Evolutionary conservation across 331 rosid genomes (phyloP).

Genomic region (Spiraea crenata): DNA sequence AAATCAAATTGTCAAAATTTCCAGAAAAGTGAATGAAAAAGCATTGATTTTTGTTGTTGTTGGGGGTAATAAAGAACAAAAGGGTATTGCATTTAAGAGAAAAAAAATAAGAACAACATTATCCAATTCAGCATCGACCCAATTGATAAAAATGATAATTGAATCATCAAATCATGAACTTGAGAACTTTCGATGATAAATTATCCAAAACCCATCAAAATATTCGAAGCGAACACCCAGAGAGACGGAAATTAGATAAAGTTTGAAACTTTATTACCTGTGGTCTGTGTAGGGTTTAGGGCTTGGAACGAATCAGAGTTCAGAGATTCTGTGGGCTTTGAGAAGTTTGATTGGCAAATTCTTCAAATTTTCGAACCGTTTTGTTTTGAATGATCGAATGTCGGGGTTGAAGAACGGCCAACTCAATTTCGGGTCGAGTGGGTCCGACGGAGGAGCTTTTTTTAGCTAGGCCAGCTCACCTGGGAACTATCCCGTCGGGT

Average conservation of each 20-base stretch:
- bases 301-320: not conserved
- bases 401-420: not conserved
- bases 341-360: not conserved
- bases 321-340: not conserved
- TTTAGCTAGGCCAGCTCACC: slow-evolving; percentile 1
- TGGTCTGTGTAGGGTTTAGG: not conserved
- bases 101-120: not conserved
- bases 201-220: not conserved
- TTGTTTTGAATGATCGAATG: slow-evolving; percentile 1
- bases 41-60: not conserved
- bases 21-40: not conserved
- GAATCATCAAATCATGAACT: not conserved
- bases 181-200: not conserved
- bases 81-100: not conserved
- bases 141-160: not conserved
- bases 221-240: not conserved
- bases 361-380: not conserved
- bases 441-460: not conserved
- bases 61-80: not conserved
- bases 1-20: no score
- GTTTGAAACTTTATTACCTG: not conserved
- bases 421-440: not conserved
- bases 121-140: not conserved
- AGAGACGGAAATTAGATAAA: not conserved
- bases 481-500: not conserved